Evolutionary conservation across 306 rosid genomes (phyloP), one percentile per base, ranked within the genome.

Genomic region (Prosopis cineraria): DNA sequence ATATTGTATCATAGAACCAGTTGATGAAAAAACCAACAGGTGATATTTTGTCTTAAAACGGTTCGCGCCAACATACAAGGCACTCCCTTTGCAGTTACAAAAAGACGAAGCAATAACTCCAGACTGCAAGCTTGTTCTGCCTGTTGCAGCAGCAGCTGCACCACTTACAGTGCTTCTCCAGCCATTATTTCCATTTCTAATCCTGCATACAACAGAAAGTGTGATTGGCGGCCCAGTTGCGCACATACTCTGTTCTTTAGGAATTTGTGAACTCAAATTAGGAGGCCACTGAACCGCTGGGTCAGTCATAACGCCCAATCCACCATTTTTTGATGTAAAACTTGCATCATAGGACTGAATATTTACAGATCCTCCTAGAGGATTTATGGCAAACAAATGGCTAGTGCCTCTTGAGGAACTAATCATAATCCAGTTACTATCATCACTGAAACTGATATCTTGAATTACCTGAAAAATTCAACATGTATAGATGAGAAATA

Each of bases 391-490:
- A 84, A 93, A 93, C 34, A 93, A 85, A 85, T 93, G 97, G 82
- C 87, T 90, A 45, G 97, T 93, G 30, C 97, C 97, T 81, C 93
- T 84, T 44, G 97, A 90, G 69, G 97, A 93, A 79, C 96, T 90
- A 82, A 93, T 86, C 92, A 93, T 86, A 79, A 93, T 89, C 97
- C 97, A 93, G 84, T 81, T 86, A 84, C 96, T 90, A 85, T 90
- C 97, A 19, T 74, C 80, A 83, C 97, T 89, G 81, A 93, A 93
- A 85, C 93, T 90, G 45, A 93, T 89, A 79, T 93, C 96, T 79
- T 90, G 93, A 68, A 93, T 93, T 63, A 90, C 90, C 97, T 93
- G 88, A 80, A 74, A 72, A 63, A 14, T n/a, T 24, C 37, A 74
- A 48, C 45, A 75, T 9, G 36, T 3, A 65, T 10, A 37, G 17